These are phyloP conservation scores for Lodderomyces pseudojiufengensis DNA, from an alignment of 1,139 yeast genomes.

Conservation along the genomic window DNA sequence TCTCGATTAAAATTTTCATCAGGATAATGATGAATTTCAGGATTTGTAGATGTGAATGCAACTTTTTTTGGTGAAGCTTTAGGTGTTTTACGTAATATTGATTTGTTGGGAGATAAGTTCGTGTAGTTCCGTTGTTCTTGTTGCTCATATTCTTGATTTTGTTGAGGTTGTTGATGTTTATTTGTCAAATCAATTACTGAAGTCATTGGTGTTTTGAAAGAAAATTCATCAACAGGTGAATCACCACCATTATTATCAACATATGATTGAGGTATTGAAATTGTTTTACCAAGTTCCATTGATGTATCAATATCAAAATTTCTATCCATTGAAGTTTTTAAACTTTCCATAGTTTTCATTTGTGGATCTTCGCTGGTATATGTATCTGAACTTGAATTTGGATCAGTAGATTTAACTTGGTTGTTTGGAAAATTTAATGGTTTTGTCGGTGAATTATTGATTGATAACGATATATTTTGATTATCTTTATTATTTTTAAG, in stretches of 20 bases:
- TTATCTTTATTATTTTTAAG: slow-evolving; percentile 1
- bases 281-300: slow-evolving; percentile 16
- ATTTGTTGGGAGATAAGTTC: slow-evolving; percentile 35
- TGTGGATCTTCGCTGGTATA: slow-evolving; percentile 31
- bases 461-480: slow-evolving; percentile 9
- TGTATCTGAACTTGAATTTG: slow-evolving; percentile 44
- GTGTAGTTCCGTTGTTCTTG: slow-evolving; percentile 5
- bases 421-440: slow-evolving; percentile 29
- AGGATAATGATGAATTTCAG: slow-evolving; percentile 37
- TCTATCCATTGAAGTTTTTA: slow-evolving; percentile 21
- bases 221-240: slow-evolving; percentile 26
- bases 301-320: slow-evolving; percentile 26
- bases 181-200: slow-evolving; percentile 21
- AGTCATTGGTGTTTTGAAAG: slow-evolving; percentile 27
- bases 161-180: slow-evolving; percentile 1
- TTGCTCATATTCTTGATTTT: no score
- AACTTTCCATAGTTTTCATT: not conserved
- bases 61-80: slow-evolving; percentile 39
- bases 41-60: slow-evolving; percentile 32
- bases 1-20: slow-evolving; percentile 1
- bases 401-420: slow-evolving; percentile 18
- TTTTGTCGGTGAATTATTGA: slow-evolving; percentile 31
- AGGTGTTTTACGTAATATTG: slow-evolving; percentile 37
- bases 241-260: not conserved
- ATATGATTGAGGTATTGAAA: slow-evolving; percentile 6